These are phyloP conservation scores for Aphanomyces euteiches DNA, from an alignment of 352 stramenopile genomes.

Conservation along the genomic window DNA sequence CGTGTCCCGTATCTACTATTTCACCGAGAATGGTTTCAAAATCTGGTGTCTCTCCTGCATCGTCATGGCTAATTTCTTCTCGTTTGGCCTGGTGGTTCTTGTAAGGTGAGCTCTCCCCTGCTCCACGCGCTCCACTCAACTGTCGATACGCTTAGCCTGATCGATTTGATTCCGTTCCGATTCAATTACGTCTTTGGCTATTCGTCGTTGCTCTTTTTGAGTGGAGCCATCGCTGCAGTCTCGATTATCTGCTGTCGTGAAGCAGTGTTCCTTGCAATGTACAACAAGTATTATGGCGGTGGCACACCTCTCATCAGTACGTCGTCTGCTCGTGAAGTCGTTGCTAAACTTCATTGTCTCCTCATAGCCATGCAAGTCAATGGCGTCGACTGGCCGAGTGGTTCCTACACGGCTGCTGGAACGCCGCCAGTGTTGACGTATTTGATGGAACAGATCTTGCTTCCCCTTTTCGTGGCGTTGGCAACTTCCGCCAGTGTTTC, in stretches of 20 bases:
- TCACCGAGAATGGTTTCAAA: constrained; percentile 18
- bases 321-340: not conserved
- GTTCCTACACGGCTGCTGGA: constrained; percentile 8
- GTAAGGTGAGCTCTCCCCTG: not conserved
- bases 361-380: not conserved
- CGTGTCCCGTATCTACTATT: constrained; percentile 28
- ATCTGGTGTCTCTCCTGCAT: constrained; percentile 12
- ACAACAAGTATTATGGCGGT: constrained; percentile 18
- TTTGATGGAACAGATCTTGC: not conserved
- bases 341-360: not conserved
- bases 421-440: constrained; percentile 6
- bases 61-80: constrained; percentile 12
- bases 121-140: no score
- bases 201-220: constrained; percentile 9
- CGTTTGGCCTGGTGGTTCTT: constrained; percentile 11
- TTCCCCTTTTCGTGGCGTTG: not conserved
- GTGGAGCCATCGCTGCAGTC: not conserved
- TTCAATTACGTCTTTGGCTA: not conserved
- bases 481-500: not conserved
- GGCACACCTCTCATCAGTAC: not conserved
- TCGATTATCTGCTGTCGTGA: not conserved
- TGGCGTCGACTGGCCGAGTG: not conserved
- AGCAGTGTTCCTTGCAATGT: not conserved
- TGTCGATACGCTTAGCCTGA: no score
- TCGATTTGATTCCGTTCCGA: not conserved